Base-by-base conservation (phyloP, 2,329 filamentous ascomycete species). In the Mycocentrospora acerina region DNA sequence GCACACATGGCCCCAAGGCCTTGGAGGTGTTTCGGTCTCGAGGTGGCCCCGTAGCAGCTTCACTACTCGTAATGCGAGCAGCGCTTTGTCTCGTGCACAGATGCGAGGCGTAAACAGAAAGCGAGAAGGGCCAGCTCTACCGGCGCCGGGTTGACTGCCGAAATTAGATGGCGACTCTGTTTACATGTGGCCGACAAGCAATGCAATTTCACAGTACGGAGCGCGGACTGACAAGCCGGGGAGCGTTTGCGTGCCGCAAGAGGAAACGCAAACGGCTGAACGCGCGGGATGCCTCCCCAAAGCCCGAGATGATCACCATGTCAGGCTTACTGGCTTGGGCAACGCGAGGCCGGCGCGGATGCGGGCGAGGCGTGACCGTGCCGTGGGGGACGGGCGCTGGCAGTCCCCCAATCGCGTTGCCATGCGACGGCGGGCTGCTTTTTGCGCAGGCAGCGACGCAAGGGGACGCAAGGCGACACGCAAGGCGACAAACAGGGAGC, bases 281-380 rank as follows among this genome's bases (percentile, higher is more conserved):
- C 42, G 44, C n/a, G 48, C 32, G 50, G 51, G 49, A 56, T 28
- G 26, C 27, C 37, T 44, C 46, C 40, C 34, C 50, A 44, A 38
- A 49, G 50, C 55, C 51, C 41, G 9, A 59, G 28, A 40, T 48
- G 56, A 62, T 60, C 46, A 29, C 45, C 44, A 49, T 39, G 42
- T 43, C 47, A 43, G 45, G 42, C 51, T 57, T 48, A 55, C 44
- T 43, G 25, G 15, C 13, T 16, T 22, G 19, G 9, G 19, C 19
- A 22, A 22, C 19, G 19, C 19, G 19, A n/a, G 19, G 24, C 14
- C 18, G n/a, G 17, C 9, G 12, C 9, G 31, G 12, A 16, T 24
- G 25, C 9, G 8, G 14, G 15, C 7, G 32, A 26, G 32, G 32
- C 19, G 32, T 35, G 15, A 28, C 14, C 7, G 19, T 22, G 19